These are phyloP conservation scores for Arabidopsis lyrata DNA, from an alignment of 441 rosid species.

Conservation along the genomic window DNA sequence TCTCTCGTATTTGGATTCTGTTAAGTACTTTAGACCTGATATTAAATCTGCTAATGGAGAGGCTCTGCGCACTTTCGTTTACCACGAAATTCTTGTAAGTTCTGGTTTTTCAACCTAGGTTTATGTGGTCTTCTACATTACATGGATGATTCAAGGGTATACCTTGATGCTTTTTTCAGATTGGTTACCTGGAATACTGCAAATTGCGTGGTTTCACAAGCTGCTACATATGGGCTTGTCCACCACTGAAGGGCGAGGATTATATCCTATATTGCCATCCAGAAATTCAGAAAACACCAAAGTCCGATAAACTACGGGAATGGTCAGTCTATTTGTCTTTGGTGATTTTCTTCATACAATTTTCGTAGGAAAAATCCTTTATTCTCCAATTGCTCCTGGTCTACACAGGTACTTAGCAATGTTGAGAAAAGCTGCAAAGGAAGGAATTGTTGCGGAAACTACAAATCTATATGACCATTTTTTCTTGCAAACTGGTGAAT, in stretches of 20 bases:
- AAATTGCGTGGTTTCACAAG: constrained; percentile 98
- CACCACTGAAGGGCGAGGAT: constrained; percentile 99
- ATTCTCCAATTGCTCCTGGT: constrained; percentile 33
- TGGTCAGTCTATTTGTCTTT: constrained; percentile 67
- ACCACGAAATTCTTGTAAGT: constrained; percentile 97
- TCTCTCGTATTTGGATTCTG: constrained; percentile 97
- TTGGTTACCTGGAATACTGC: constrained; percentile 99
- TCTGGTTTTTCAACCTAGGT: constrained; percentile 12
- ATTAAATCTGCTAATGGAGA: constrained; percentile 91
- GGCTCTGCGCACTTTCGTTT: constrained; percentile 97
- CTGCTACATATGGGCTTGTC: constrained; percentile 99
- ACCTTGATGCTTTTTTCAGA: constrained; percentile 54
- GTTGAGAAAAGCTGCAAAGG: constrained; percentile 89
- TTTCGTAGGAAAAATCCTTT: background rate
- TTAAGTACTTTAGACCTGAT: constrained; percentile 97
- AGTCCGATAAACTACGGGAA: constrained; percentile 96
- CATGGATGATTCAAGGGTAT: constrained; percentile 33
- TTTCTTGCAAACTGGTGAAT: constrained; percentile 83
- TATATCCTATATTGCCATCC: constrained; percentile 99
- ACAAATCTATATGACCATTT: constrained; percentile 95
- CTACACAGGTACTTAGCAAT: constrained; percentile 85
- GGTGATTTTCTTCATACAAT: background rate
- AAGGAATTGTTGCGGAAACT: constrained; percentile 83
- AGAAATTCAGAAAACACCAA: constrained; percentile 99
- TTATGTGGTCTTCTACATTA: constrained; percentile 25